Evolutionary conservation across 2,329 filamentous ascomycete species (phyloP).

Genomic region (Beauveria asiatica): DNA sequence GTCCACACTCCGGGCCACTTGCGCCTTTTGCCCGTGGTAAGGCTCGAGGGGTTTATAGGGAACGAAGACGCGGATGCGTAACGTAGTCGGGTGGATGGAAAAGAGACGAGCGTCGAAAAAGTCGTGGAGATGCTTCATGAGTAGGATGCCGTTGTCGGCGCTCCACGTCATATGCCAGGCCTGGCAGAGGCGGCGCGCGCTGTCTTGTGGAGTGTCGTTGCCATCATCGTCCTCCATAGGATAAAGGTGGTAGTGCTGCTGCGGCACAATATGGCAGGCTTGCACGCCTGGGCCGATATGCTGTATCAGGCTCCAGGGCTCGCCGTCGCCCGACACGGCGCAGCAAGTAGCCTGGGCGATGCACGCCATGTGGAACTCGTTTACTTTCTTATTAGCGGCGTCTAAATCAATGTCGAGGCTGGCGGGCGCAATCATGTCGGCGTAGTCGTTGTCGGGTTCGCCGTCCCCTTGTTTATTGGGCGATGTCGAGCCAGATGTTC

Average conservation of each 20-base stretch:
- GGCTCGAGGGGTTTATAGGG: neutral
- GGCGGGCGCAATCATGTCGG: neutral
- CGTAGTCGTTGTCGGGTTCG: neutral
- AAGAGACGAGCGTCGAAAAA: neutral
- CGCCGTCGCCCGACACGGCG: constrained; percentile 15
- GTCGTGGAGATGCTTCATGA: neutral
- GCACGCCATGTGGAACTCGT: neutral
- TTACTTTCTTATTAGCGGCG: neutral
- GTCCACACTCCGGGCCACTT: neutral
- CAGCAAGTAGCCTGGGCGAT: constrained; percentile 8
- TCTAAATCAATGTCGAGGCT: neutral
- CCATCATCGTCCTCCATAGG: neutral
- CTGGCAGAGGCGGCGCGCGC: neutral
- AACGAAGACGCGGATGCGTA: neutral
- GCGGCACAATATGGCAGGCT: constrained; percentile 17
- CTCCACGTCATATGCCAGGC: neutral
- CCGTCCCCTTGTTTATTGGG: neutral
- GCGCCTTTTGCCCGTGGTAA: neutral
- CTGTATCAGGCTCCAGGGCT: constrained; percentile 12
- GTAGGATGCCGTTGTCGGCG: neutral
- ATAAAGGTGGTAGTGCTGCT: constrained; percentile 16
- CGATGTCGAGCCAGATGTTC: neutral
- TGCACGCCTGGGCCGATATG: constrained; percentile 14
- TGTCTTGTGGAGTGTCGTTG: neutral
- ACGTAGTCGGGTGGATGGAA: neutral